Evolutionary conservation across 306 rosid species (phyloP).

Genomic region (Cicer chorassanicum): DNA sequence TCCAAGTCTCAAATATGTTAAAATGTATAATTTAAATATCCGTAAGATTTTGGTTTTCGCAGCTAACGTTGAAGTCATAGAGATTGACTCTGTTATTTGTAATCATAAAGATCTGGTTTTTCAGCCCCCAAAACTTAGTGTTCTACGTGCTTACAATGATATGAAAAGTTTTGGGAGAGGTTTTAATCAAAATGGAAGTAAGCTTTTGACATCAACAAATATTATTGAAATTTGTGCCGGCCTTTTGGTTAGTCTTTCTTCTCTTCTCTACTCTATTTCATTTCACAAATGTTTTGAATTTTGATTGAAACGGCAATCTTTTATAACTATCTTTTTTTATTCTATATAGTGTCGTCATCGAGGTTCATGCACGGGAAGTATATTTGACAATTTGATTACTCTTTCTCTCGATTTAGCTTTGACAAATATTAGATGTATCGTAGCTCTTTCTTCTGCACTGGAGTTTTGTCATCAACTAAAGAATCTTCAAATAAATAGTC

Average conservation of each 20-base stretch:
- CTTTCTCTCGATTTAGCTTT: background rate
- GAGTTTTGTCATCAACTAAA: background rate
- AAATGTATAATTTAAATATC: background rate
- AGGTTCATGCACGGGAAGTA: background rate
- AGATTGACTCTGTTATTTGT: background rate
- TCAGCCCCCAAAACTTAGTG: background rate
- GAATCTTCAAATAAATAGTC: background rate
- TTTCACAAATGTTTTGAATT: too few species aligned
- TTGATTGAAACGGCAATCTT: too few species aligned
- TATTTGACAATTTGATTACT: background rate
- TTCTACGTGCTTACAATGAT: background rate
- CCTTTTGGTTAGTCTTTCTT: background rate
- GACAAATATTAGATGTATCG: background rate
- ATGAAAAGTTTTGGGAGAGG: too few species aligned
- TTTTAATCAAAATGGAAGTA: background rate
- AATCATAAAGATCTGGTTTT: background rate
- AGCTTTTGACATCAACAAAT: background rate
- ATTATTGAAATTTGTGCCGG: background rate
- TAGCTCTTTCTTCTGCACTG: background rate
- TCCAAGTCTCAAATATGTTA: background rate
- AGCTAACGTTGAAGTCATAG: background rate
- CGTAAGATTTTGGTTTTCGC: background rate
- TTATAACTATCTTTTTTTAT: background rate
- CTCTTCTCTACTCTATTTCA: background rate
- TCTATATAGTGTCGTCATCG: background rate